Percentiles rank a stretch among this genome's conserved stretches.
Conservation (phyloP, 2,329 filamentous ascomycete species). For the Phyllosticta citribraziliensis region DNA sequence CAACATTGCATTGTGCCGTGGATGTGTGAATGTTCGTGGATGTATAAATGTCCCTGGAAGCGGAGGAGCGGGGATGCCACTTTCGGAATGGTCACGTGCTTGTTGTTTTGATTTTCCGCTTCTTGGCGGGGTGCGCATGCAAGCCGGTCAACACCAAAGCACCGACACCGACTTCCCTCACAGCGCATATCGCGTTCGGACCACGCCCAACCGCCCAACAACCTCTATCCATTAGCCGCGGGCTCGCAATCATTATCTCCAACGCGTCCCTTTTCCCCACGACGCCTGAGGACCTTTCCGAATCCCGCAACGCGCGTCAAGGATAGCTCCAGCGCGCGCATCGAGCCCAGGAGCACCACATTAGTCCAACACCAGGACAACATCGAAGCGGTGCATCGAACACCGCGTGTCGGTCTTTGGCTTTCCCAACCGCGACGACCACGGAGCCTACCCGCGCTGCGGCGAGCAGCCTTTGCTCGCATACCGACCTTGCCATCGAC, state of each 20-base stretch:
- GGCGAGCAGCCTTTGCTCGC: neutral
- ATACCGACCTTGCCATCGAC: neutral
- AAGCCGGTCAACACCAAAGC: neutral
- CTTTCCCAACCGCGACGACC: neutral
- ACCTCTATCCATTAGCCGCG: conserved; percentile 2
- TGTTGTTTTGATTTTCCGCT: neutral
- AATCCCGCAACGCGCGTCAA: neutral
- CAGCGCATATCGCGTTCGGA: neutral
- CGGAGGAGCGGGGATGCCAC: neutral
- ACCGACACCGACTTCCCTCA: conserved; percentile 4
- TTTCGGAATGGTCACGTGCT: neutral
- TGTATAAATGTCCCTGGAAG: neutral
- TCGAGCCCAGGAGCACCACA: neutral
- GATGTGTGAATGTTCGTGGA: neutral
- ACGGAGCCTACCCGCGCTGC: neutral
- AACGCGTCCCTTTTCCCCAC: neutral
- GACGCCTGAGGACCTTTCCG: neutral
- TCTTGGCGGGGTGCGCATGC: conserved; percentile 1
- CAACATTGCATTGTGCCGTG: neutral
- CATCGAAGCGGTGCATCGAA: neutral
- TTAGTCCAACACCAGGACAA: neutral
- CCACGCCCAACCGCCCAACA: neutral
- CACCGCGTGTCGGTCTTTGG: neutral
- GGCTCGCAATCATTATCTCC: neutral
- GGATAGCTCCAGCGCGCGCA: neutral